These are phyloP conservation scores for Fusarium siculi DNA, from an alignment of 2,329 filamentous ascomycete species.

Conservation along the genomic window DNA sequence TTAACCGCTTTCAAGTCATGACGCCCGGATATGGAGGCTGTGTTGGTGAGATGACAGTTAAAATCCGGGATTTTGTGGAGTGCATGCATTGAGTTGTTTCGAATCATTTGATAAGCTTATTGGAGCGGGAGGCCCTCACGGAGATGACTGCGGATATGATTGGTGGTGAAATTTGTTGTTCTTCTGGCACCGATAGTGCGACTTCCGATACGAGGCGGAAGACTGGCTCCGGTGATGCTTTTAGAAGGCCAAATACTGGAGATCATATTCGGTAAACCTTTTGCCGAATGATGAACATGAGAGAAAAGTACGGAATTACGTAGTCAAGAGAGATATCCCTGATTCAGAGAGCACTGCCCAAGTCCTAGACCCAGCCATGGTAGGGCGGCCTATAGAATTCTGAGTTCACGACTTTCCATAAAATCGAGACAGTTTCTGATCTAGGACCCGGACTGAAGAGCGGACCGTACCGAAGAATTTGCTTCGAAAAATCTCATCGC, in stretches of 20 bases:
- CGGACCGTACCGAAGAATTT: neutral
- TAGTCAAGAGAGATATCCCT: too few species aligned
- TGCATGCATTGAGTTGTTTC: neutral
- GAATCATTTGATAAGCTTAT: neutral
- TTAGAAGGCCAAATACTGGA: too few species aligned
- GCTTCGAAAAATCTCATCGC: neutral
- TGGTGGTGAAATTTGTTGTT: neutral
- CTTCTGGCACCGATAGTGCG: too few species aligned
- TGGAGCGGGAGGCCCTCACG: neutral
- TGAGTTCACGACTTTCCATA: fast-evolving
- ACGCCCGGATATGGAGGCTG: neutral
- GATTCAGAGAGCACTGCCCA: neutral
- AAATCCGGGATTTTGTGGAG: neutral
- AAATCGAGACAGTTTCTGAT: too few species aligned
- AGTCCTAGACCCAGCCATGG: neutral
- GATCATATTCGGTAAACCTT: fast-evolving
- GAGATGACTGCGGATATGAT: fast-evolving
- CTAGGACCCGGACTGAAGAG: neutral
- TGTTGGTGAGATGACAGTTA: neutral
- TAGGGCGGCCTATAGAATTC: neutral
- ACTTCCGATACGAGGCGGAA: neutral
- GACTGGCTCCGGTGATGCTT: too few species aligned
- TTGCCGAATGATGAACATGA: too few species aligned
- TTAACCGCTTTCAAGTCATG: neutral
- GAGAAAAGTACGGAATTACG: too few species aligned